Percentiles rank a stretch among this genome's conserved stretches.
phyloP scores from a whole-genome alignment of 495 filamentous ascomycete species.

The Tuber indicum region DNA sequence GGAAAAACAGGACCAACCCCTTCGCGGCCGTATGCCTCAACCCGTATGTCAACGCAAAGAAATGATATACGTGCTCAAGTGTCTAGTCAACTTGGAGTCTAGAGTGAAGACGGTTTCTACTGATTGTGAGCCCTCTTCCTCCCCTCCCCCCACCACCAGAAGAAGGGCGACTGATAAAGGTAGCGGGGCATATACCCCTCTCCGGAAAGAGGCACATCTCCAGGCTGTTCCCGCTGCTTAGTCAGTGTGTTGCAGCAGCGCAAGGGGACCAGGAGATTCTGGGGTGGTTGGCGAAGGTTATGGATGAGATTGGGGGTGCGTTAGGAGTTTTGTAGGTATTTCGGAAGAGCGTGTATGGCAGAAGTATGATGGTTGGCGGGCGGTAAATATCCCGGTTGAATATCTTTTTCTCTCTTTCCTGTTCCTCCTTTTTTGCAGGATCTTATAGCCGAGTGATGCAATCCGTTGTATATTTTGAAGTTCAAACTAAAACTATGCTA shows the following conservation, averaged over 20 bases:
- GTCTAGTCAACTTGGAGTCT: conserved; percentile 59
- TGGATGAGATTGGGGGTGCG: conserved; percentile 62
- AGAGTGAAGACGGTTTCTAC: conserved; percentile 59
- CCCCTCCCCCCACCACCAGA: background rate
- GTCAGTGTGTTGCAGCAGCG: conserved; percentile 62
- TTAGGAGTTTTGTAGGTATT: conserved; percentile 47
- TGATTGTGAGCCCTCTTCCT: conserved; percentile 21
- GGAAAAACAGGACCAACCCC: conserved; percentile 62
- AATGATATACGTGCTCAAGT: conserved; percentile 61
- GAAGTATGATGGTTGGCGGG: background rate
- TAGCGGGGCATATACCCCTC: conserved; percentile 27
- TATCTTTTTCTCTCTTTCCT: background rate
- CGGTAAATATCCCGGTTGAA: background rate
- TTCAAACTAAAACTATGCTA: background rate
- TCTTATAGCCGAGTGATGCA: background rate
- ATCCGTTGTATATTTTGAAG: background rate
- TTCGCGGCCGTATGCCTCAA: conserved; percentile 87
- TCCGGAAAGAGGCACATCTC: conserved; percentile 61
- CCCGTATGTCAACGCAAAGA: conserved; percentile 74
- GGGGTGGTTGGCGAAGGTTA: conserved; percentile 51
- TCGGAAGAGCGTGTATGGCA: background rate
- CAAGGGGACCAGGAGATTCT: conserved; percentile 58
- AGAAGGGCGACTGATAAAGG: background rate
- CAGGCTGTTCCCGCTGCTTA: conserved; percentile 73
- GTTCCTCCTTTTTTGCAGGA: background rate